These are phyloP conservation scores for Dendrobium nobile DNA, from an alignment of 106 monocot genomes.

Conservation along the genomic window DNA sequence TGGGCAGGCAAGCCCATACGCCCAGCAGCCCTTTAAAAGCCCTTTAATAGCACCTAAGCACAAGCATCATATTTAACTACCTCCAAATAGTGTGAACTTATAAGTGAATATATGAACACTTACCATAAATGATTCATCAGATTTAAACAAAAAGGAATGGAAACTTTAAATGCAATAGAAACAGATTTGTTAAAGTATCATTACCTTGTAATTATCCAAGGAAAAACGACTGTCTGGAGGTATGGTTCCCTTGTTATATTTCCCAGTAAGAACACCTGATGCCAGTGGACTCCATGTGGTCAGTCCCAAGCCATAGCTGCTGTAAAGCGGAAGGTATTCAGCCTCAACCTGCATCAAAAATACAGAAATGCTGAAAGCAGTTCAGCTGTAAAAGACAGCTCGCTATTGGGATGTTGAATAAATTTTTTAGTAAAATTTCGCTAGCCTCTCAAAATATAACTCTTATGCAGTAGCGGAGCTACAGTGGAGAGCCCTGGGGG, in stretches of 20 bases:
- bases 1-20: too few relatives aligned
- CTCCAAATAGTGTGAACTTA: neutral
- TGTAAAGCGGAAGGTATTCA: conserved; percentile 87
- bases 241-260: conserved; percentile 73
- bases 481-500: too few relatives aligned
- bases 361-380: neutral
- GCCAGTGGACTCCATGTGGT: conserved; percentile 97
- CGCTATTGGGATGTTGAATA: neutral
- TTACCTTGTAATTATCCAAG: conserved; percentile 81
- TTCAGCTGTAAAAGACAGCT: neutral
- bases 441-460: neutral
- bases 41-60: neutral
- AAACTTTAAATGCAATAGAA: neutral
- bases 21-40: too few relatives aligned
- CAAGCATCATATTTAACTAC: neutral
- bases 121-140: neutral
- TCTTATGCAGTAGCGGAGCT: neutral
- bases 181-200: neutral
- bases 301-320: conserved; percentile 70
- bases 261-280: conserved; percentile 89
- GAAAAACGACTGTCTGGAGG: conserved; percentile 88
- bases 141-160: neutral
- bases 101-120: neutral
- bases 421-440: neutral
- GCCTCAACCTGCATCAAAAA: conserved; percentile 66